Percentiles rank a stretch among this genome's conserved stretches.
These are phyloP conservation scores for Coemansia sp. DNA, from an alignment of 192 early-diverging fungal genomes.

Conservation along the genomic window DNA sequence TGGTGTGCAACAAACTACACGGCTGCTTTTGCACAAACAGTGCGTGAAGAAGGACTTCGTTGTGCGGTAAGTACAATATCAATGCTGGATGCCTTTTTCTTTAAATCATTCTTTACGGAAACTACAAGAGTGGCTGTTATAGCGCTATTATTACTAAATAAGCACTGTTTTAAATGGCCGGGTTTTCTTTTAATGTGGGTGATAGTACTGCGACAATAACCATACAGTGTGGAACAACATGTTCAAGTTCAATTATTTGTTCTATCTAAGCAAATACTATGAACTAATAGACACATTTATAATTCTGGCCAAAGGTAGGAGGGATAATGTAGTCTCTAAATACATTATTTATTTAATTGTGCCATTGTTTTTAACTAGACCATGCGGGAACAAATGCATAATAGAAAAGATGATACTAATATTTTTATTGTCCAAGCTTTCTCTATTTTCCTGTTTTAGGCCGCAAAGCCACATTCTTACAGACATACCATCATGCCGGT, in stretches of 20 bases:
- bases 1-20: constrained; percentile 72
- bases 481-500: constrained; percentile 87
- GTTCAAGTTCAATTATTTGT: constrained; percentile 81
- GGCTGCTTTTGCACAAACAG: constrained; percentile 59
- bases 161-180: neutral
- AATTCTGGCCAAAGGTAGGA: constrained; percentile 68
- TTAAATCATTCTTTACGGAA: no score
- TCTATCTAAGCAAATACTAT: constrained; percentile 89
- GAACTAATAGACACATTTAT: constrained; percentile 88
- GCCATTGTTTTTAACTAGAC: neutral
- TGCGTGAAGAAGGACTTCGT: constrained; percentile 57
- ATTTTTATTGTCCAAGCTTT: neutral
- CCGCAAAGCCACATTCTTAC: constrained; percentile 70
- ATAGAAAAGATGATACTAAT: neutral
- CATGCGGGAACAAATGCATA: neutral
- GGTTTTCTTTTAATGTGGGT: neutral
- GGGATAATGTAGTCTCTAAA: no score
- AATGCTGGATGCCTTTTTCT: neutral
- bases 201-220: constrained; percentile 66
- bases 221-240: constrained; percentile 70
- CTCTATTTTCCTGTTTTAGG: constrained; percentile 43
- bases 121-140: no score
- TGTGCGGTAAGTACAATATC: constrained; percentile 60
- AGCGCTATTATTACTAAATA: neutral
- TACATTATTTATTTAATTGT: neutral